phyloP scores from a whole-genome alignment of 1,139 yeast species.

The Pneumocystis jirovecii region DNA sequence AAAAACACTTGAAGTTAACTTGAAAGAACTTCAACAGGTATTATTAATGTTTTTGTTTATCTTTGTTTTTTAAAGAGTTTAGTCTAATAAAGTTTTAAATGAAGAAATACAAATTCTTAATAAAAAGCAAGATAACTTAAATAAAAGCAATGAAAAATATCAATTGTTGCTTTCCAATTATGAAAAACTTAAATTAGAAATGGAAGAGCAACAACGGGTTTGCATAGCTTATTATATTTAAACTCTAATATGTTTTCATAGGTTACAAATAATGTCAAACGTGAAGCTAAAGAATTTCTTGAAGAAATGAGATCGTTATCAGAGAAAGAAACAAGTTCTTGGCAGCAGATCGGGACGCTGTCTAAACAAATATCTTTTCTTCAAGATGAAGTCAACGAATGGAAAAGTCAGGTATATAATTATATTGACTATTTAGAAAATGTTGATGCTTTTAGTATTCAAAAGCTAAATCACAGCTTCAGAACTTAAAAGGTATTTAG shows the following conservation, averaged over 20 bases:
- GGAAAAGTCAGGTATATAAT: constrained; percentile 25
- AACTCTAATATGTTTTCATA: background rate
- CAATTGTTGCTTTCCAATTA: constrained; percentile 4
- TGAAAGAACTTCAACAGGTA: background rate
- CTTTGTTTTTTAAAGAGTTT: background rate
- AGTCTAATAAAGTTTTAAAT: background rate
- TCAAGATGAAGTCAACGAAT: constrained; percentile 24
- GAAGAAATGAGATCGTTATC: constrained; percentile 29
- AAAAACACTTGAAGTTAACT: background rate
- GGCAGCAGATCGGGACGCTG: constrained; percentile 18
- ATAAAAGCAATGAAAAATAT: background rate
- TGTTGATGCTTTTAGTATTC: constrained; percentile 21
- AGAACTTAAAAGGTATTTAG: constrained; percentile 3
- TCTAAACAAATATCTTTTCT: constrained; percentile 21
- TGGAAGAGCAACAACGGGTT: constrained; percentile 23
- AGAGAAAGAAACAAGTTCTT: constrained; percentile 18
- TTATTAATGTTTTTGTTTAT: background rate
- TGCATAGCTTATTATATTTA: background rate
- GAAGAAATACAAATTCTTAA: background rate
- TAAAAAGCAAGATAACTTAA: background rate
- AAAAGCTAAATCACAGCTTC: constrained; percentile 6
- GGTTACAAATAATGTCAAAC: constrained; percentile 28
- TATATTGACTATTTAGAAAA: constrained; percentile 20
- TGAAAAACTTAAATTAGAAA: constrained; percentile 16
- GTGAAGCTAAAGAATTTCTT: constrained; percentile 28